phyloP scores from a whole-genome alignment of 768 basidiomycete species.

The Boletus huronensis region DNA sequence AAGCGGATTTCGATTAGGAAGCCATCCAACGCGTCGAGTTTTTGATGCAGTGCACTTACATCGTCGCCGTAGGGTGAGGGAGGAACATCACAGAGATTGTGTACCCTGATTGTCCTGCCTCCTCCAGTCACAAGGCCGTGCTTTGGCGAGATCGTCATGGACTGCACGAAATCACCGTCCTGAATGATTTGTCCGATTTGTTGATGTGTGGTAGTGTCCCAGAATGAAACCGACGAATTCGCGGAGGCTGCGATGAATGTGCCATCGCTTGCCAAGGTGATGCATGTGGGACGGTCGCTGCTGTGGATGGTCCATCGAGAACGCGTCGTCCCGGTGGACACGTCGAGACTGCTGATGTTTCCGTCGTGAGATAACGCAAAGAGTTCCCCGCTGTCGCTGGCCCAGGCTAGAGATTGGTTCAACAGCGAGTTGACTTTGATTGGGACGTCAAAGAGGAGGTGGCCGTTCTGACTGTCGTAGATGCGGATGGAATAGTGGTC shows the following conservation, averaged over 20 bases:
- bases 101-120: not conserved
- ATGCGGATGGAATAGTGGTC: not conserved
- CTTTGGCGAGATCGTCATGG: not conserved
- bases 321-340: not conserved
- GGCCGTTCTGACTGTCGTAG: not conserved
- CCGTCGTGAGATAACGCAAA: not conserved
- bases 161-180: not conserved
- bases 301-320: not conserved
- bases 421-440: not conserved
- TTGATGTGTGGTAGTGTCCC: not conserved
- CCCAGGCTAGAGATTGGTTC: not conserved
- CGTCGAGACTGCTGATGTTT: not conserved
- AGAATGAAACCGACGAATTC: slow-evolving; percentile 1
- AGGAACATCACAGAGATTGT: not conserved
- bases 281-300: not conserved
- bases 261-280: not conserved
- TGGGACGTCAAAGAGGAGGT: not conserved
- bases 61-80: not conserved
- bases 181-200: not conserved
- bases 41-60: not conserved
- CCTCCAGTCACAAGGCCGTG: not conserved
- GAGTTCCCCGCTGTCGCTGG: not conserved
- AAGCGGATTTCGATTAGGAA: not conserved
- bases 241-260: not conserved
- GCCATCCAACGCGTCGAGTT: not conserved